Evolutionary conservation across 2,329 filamentous ascomycete genomes (phyloP), one percentile per base, ranked within the genome.

Genomic region (Sclerotinia nivalis): DNA sequence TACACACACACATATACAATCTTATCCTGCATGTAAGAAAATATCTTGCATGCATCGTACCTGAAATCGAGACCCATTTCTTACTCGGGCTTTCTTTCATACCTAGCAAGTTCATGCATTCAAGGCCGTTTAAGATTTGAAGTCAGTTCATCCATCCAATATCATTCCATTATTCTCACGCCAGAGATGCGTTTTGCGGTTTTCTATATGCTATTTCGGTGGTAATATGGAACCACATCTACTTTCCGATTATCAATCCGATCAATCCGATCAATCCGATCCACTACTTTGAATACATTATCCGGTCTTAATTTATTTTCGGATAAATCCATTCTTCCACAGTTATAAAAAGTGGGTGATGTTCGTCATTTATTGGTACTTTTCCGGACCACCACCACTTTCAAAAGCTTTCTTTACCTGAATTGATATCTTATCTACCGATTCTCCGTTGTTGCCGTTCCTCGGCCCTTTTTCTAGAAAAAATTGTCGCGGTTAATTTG

Each of bases 1-100:
- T 25, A 58, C 4, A 2, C 18, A n/a, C 28, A 15, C 12, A 40
- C 20, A 58, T 20, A 20, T 20, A 20, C 34, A 59, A 15, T 8
- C 8, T 28, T 28, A 20, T 59, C 34, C 45, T 65, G 61, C 61
- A 64, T 47, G 43, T 64, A 18, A 54, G 31, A 65, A 40, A 28
- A n/a, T 28, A 58, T 52, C 49, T 40, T 54, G 8, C 65, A 60
- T 68, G 55, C 66, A 68, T 60, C 43, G 65, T 68, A 49, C 65
- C 64, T 68, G 55, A 61, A 49, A 22, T 25, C 64, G 45, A 54
- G 62, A 50, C 34, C 62, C 49, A 54, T 66, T 40, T 52, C 62
- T 65, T 65, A 20, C 28, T 40, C 20, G 56, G 15, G 15, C n/a
- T 60, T 60, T 25, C 25, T 45, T 28, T 45, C n/a, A 60, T 60